These are phyloP conservation scores for Eleusine indica DNA, from an alignment of 176 grass and related monocot species.

Conservation along the genomic window DNA sequence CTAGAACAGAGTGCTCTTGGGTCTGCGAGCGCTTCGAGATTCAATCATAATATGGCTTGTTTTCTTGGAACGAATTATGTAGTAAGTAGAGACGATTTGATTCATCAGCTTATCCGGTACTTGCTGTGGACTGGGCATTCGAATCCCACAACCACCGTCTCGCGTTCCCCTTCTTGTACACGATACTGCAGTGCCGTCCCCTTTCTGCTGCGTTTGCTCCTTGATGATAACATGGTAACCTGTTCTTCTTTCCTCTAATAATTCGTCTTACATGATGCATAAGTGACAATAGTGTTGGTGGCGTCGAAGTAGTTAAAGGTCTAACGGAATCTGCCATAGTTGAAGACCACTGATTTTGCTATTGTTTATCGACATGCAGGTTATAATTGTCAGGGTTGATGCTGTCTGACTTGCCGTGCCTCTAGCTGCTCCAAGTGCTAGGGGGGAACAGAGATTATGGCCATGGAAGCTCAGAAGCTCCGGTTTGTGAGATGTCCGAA, in stretches of 20 bases:
- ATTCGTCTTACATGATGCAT: neutral
- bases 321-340: neutral
- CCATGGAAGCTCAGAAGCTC: slow-evolving; percentile 52
- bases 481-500: slow-evolving; percentile 86
- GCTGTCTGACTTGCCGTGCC: neutral
- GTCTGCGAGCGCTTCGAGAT: neutral
- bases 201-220: neutral
- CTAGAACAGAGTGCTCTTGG: neutral
- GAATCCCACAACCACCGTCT: neutral
- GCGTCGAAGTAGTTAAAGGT: neutral
- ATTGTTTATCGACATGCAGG: neutral
- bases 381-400: neutral
- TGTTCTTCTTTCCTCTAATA: neutral
- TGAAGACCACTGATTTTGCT: neutral
- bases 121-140: neutral
- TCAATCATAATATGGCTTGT: neutral
- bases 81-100: neutral
- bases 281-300: neutral
- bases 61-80: neutral
- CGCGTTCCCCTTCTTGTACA: neutral
- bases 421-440: slow-evolving; percentile 24
- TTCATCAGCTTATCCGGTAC: neutral
- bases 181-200: neutral
- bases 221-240: neutral
- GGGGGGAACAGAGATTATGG: neutral